phyloP scores from a whole-genome alignment of 192 early-diverging fungal species.

The Chytriomyces sp. region DNA sequence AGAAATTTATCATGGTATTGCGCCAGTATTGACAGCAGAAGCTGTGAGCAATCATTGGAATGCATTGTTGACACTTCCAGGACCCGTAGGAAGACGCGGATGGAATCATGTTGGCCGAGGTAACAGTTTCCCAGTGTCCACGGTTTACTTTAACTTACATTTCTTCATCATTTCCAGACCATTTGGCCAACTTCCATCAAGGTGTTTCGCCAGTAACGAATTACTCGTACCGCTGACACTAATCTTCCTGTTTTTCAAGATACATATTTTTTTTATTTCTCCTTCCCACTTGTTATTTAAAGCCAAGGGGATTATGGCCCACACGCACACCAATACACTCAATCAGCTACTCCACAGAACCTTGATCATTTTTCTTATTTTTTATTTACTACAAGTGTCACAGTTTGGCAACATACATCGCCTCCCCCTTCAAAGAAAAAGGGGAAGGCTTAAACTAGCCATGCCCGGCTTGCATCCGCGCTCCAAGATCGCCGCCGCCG shows the following conservation, averaged over 20 bases:
- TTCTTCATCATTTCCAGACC: slow-evolving; percentile 19
- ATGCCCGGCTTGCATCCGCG: not conserved
- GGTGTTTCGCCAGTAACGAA: slow-evolving; percentile 32
- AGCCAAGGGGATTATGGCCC: too few species aligned
- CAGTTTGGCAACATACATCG: too few species aligned
- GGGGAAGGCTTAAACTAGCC: not conserved
- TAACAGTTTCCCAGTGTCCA: not conserved
- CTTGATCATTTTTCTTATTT: too few species aligned
- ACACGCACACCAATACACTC: too few species aligned
- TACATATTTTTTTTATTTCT: not conserved
- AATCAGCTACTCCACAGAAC: too few species aligned
- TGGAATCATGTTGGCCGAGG: slow-evolving; percentile 39
- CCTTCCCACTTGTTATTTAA: not conserved
- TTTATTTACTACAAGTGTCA: too few species aligned
- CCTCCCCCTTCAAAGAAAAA: not conserved
- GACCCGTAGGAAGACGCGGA: slow-evolving; percentile 33
- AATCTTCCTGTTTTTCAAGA: not conserved
- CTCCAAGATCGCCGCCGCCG: not conserved
- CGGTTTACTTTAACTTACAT: not conserved
- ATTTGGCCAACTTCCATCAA: slow-evolving; percentile 35
- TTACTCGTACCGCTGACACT: slow-evolving; percentile 27
- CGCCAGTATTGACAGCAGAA: slow-evolving; percentile 14
- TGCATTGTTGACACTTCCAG: slow-evolving; percentile 27
- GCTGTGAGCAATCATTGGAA: slow-evolving; percentile 29
- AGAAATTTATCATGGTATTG: slow-evolving; percentile 23